Evolutionary conservation across 1,139 yeast genomes (phyloP).

Genomic region (Yamadazyma conglobata): DNA sequence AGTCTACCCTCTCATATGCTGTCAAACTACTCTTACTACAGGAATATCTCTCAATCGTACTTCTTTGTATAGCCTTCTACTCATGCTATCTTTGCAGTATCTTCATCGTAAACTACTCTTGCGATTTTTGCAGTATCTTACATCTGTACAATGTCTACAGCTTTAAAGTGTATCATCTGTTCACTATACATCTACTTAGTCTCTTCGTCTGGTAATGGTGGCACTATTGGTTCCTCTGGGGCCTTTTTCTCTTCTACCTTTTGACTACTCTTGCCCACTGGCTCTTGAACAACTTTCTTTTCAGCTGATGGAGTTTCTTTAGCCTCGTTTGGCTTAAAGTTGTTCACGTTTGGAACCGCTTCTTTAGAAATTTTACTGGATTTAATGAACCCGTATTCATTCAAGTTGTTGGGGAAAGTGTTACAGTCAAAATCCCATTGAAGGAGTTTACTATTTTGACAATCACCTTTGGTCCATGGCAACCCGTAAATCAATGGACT

Average conservation of each 20-base stretch:
- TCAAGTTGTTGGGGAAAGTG: slow-evolving; percentile 38
- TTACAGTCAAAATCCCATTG: slow-evolving; percentile 88
- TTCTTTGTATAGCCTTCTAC: no score
- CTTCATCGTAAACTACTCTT: no score
- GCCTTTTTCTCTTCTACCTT: slow-evolving; percentile 11
- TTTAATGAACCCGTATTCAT: slow-evolving; percentile 23
- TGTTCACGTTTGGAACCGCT: slow-evolving; percentile 12
- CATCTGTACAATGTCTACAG: no score
- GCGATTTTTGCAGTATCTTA: no score
- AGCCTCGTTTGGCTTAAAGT: slow-evolving; percentile 19
- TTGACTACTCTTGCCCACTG: background rate
- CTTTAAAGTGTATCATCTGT: background rate
- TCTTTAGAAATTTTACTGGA: slow-evolving; percentile 9
- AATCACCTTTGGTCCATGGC: slow-evolving; percentile 73
- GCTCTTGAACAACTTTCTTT: slow-evolving; percentile 5
- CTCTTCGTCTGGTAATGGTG: slow-evolving; percentile 6
- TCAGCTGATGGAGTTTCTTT: slow-evolving; percentile 19
- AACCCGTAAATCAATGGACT: slow-evolving; percentile 76
- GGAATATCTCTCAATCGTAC: no score
- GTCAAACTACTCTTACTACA: no score
- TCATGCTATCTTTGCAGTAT: no score
- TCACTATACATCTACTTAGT: slow-evolving; percentile 3
- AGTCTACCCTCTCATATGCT: no score
- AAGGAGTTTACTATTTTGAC: slow-evolving; percentile 59
- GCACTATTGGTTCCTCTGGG: slow-evolving; percentile 8